Evolutionary conservation across 1,139 yeast species (phyloP).

Genomic region (Candida neerlandica): DNA sequence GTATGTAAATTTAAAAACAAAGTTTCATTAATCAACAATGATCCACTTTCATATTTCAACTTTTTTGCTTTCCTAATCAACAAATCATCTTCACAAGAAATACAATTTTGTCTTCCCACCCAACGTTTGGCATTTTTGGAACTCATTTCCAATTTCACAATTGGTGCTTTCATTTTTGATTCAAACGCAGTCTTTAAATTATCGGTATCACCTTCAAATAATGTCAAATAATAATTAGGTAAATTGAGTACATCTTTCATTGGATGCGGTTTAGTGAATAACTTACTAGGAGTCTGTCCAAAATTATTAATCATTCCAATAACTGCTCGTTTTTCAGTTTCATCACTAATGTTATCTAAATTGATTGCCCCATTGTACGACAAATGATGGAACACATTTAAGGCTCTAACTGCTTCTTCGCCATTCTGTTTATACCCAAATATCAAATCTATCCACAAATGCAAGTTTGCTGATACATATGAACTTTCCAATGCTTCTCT

Average conservation of each 20-base stretch:
- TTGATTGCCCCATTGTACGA: slow-evolving; percentile 85
- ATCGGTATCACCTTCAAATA: slow-evolving; percentile 19
- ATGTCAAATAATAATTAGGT: slow-evolving; percentile 37
- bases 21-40: slow-evolving; percentile 44
- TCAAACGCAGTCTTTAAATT: slow-evolving; percentile 38
- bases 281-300: slow-evolving; percentile 83
- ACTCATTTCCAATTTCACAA: slow-evolving; percentile 43
- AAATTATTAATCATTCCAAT: slow-evolving; percentile 86
- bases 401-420: slow-evolving; percentile 57
- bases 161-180: slow-evolving; percentile 36
- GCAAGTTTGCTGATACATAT: slow-evolving; percentile 71
- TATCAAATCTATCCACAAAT: slow-evolving; percentile 80
- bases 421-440: slow-evolving; percentile 84
- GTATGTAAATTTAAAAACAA: slow-evolving; percentile 46
- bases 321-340: slow-evolving; percentile 69
- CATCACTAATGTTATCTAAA: slow-evolving; percentile 70
- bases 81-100: slow-evolving; percentile 41
- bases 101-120: slow-evolving; percentile 48
- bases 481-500: slow-evolving; percentile 82
- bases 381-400: slow-evolving; percentile 78
- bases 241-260: slow-evolving; percentile 40
- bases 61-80: slow-evolving; percentile 37
- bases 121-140: slow-evolving; percentile 37
- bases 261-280: slow-evolving; percentile 69
- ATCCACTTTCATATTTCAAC: slow-evolving; percentile 29